These are phyloP conservation scores for Petasospora rhodanensis DNA, from an alignment of 1,139 yeast genomes.

Conservation along the genomic window DNA sequence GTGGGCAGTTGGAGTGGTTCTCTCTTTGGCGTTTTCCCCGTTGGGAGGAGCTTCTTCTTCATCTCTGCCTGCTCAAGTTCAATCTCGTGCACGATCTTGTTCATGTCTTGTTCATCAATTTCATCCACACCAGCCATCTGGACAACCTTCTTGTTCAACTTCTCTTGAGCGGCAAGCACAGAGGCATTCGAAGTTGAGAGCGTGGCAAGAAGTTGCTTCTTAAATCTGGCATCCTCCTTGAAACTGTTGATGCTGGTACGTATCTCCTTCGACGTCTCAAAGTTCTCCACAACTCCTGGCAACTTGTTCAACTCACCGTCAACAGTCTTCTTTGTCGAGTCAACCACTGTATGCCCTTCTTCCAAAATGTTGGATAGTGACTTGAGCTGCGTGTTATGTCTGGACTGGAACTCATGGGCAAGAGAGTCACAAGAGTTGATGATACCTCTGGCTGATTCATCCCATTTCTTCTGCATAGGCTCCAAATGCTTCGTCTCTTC, in stretches of 20 bases:
- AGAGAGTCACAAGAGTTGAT: constrained; percentile 33
- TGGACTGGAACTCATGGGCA: constrained; percentile 25
- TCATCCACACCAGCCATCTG: constrained; percentile 12
- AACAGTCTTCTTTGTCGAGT: constrained; percentile 12
- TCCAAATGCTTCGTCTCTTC: constrained; percentile 29
- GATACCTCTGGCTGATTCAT: constrained; percentile 28
- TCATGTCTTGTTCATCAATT: constrained; percentile 17
- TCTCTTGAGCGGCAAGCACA: background rate
- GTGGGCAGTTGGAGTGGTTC: constrained; percentile 17
- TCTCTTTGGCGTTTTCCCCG: constrained; percentile 27
- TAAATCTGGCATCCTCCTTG: constrained; percentile 2
- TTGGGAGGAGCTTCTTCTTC: constrained; percentile 21
- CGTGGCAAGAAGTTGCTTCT: too few relatives aligned
- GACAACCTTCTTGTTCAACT: constrained; percentile 9
- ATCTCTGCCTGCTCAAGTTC: constrained; percentile 24
- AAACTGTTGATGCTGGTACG: constrained; percentile 4
- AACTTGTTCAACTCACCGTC: constrained; percentile 19
- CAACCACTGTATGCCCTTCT: constrained; percentile 16
- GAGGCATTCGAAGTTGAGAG: too few relatives aligned
- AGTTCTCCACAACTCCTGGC: constrained; percentile 7
- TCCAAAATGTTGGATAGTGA: constrained; percentile 17
- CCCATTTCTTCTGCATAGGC: constrained; percentile 31
- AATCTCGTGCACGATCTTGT: constrained; percentile 20
- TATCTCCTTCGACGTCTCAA: constrained; percentile 11
- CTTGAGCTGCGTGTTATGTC: constrained; percentile 23